Evolutionary conservation across 176 grass and related monocot genomes (phyloP).

Genomic region (Chrysopogon serrulatus): DNA sequence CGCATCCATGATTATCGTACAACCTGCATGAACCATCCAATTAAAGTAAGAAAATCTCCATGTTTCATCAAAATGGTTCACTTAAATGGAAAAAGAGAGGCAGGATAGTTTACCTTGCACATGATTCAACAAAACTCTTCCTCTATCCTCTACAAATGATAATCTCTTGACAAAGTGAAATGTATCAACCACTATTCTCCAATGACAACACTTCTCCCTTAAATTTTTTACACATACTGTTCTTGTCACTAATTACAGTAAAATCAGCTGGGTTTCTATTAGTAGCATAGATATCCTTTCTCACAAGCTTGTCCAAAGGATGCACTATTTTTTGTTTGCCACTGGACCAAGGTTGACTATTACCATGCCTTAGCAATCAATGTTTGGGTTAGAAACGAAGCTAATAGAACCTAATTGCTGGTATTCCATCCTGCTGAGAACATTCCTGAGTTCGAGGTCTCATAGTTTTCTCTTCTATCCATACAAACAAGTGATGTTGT

Average conservation of each 20-base stretch:
- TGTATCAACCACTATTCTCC: background rate
- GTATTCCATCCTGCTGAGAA: slow-evolving; percentile 36
- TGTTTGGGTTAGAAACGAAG: slow-evolving; percentile 3
- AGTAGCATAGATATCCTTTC: slow-evolving; percentile 49
- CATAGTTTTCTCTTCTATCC: slow-evolving; percentile 17
- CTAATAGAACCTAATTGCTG: slow-evolving; percentile 18
- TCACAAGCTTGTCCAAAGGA: slow-evolving; percentile 38
- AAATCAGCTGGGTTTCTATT: slow-evolving; percentile 85
- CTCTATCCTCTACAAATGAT: slow-evolving; percentile 1
- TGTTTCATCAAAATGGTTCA: background rate
- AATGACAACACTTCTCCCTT: background rate
- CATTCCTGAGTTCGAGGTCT: slow-evolving; percentile 28
- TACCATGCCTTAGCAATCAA: slow-evolving; percentile 3
- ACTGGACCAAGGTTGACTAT: slow-evolving; percentile 15
- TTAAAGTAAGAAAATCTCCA: background rate
- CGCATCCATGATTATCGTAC: background rate
- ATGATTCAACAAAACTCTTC: background rate
- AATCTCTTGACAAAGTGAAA: background rate
- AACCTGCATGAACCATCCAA: slow-evolving; percentile 5
- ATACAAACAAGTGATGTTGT: slow-evolving; percentile 6
- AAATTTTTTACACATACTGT: slow-evolving; percentile 41
- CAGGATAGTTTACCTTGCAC: slow-evolving; percentile 10
- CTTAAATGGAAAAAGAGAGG: background rate
- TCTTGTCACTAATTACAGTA: slow-evolving; percentile 56
- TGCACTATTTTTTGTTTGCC: slow-evolving; percentile 15